Evolutionary conservation across 139 green algal species (phyloP).

Genomic region (Astrephomene gubernaculifera): DNA sequence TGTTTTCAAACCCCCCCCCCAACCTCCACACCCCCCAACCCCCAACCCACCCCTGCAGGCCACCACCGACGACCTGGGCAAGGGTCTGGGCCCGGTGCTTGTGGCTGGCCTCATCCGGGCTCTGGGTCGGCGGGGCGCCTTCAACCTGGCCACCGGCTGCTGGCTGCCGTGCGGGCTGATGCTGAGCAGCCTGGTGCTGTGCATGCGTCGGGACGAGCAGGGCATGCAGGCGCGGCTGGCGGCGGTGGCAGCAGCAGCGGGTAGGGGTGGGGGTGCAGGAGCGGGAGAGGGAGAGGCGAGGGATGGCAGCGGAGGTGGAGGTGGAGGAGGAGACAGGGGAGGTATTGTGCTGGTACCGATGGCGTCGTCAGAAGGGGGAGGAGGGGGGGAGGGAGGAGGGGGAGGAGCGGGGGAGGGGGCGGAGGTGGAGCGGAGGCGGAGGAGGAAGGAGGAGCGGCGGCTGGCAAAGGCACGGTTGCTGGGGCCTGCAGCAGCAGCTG

Average conservation of each 20-base stretch:
- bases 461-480: slow-evolving; percentile 28
- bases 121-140: slow-evolving; percentile 65
- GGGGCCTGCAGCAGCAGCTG: background rate
- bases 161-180: slow-evolving; percentile 84
- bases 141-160: slow-evolving; percentile 76
- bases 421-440: too few relatives aligned
- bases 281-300: background rate
- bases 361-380: background rate
- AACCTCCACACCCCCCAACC: too few relatives aligned
- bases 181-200: slow-evolving; percentile 51
- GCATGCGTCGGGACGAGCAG: slow-evolving; percentile 65
- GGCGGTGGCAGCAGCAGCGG: background rate
- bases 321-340: background rate
- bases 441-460: background rate
- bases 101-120: slow-evolving; percentile 74
- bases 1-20: too few relatives aligned
- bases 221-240: slow-evolving; percentile 57
- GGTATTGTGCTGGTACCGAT: too few relatives aligned
- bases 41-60: slow-evolving; percentile 68
- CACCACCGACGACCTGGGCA: slow-evolving; percentile 87
- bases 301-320: background rate
- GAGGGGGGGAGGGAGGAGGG: background rate
- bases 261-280: background rate
- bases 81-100: slow-evolving; percentile 78
- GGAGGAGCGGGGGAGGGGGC: background rate